Conservation (phyloP, 2,329 filamentous ascomycete species). For the Alternaria brassicicola region DNA sequence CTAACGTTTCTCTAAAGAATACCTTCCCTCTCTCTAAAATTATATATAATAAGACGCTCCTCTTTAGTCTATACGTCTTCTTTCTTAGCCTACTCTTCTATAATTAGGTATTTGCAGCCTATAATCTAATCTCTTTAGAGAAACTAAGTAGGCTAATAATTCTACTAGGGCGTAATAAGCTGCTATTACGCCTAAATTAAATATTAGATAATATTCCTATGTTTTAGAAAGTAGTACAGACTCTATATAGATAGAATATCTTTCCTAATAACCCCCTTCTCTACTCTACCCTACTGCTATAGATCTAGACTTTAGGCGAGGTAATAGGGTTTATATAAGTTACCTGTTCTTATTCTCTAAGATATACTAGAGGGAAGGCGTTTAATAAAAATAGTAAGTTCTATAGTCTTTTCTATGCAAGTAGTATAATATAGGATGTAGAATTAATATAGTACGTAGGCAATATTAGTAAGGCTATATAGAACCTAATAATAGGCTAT, state of each 20-base stretch:
- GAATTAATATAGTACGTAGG: conserved; percentile 17
- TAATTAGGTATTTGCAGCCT: conserved; percentile 39
- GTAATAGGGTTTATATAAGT: conserved; percentile 32
- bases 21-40: conserved; percentile 41
- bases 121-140: conserved; percentile 39
- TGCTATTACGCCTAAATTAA: conserved; percentile 1
- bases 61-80: conserved; percentile 42
- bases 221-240: conserved; percentile 23
- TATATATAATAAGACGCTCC: conserved; percentile 41
- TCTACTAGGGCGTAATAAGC: conserved; percentile 10
- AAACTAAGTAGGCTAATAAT: conserved; percentile 48
- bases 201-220: conserved; percentile 8
- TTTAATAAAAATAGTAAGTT: conserved; percentile 49
- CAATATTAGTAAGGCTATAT: conserved; percentile 37
- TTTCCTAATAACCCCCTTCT: conserved; percentile 32
- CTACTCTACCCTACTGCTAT: conserved; percentile 28
- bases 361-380: conserved; percentile 45
- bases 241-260: not conserved
- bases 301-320: conserved; percentile 38
- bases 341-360: conserved; percentile 43
- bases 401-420: not conserved
- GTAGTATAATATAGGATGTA: not conserved
- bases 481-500: conserved; percentile 42
- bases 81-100: conserved; percentile 40
- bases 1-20: conserved; percentile 19